Evolutionary conservation across 2,329 filamentous ascomycete genomes (phyloP).

Genomic region (Ilyonectria destructans): DNA sequence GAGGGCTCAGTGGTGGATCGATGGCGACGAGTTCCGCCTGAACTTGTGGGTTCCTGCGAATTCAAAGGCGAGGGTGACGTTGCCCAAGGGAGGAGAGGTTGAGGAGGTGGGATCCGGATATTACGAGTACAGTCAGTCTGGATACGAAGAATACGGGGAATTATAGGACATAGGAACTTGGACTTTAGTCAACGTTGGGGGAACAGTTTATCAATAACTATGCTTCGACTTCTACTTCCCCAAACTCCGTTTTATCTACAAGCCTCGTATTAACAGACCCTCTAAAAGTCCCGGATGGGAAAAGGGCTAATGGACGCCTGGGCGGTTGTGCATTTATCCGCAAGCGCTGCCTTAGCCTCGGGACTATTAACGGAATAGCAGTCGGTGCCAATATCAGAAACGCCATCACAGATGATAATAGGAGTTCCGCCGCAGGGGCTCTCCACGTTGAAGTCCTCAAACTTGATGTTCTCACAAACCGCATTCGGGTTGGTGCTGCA

Average conservation of each 20-base stretch:
- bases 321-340: conserved; percentile 39
- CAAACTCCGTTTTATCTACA: conserved; percentile 6
- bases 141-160: conserved; percentile 10
- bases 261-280: too few species aligned
- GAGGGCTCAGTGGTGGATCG: conserved; percentile 21
- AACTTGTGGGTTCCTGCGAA: conserved; percentile 29
- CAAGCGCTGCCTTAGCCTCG: conserved; percentile 41
- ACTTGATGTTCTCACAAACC: conserved; percentile 46
- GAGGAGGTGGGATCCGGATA: conserved; percentile 24
- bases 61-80: conserved; percentile 13
- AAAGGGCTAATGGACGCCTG: conserved; percentile 40
- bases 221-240: neutral
- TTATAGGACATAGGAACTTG: too few species aligned
- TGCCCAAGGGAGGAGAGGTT: conserved; percentile 18
- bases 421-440: conserved; percentile 42
- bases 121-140: conserved; percentile 24
- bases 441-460: conserved; percentile 44
- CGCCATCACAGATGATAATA: conserved; percentile 44
- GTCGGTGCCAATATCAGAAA: conserved; percentile 43
- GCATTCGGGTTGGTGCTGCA: conserved; percentile 44
- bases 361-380: conserved; percentile 39
- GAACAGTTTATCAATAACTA: neutral
- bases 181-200: neutral
- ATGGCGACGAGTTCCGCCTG: neutral
- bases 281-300: conserved; percentile 20